These are phyloP conservation scores for Starmerella sirachaensis DNA, from an alignment of 805 yeast genomes.

Conservation along the genomic window DNA sequence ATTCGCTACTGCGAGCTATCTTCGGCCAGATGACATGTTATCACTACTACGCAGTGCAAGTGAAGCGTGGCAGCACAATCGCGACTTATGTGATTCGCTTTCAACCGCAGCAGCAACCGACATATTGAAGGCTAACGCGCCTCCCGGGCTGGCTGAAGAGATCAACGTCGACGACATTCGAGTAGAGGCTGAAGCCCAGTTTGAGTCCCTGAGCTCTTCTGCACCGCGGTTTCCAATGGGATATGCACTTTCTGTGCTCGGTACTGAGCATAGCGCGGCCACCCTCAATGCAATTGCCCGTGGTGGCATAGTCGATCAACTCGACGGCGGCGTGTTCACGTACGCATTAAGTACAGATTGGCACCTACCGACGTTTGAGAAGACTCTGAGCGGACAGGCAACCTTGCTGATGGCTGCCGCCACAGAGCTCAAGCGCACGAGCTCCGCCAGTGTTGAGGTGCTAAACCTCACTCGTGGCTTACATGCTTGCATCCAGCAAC, in stretches of 20 bases:
- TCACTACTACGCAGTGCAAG: conserved; percentile 26
- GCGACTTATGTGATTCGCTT: conserved; percentile 23
- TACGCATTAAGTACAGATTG: conserved; percentile 32
- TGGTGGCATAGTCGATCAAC: conserved; percentile 32
- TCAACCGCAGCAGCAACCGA: conserved; percentile 16
- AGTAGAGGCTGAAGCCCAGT: conserved; percentile 9
- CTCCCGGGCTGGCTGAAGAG: not conserved
- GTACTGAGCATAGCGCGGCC: conserved; percentile 20
- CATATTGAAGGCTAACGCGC: not conserved
- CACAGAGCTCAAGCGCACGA: conserved; percentile 6
- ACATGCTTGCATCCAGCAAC: conserved; percentile 6
- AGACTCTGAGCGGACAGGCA: conserved; percentile 32
- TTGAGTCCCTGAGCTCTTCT: conserved; percentile 3
- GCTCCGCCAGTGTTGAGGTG: conserved; percentile 1
- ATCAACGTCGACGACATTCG: conserved; percentile 1
- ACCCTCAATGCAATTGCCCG: conserved; percentile 26
- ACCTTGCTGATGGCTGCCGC: conserved; percentile 27
- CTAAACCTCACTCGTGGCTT: conserved; percentile 17
- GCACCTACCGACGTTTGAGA: conserved; percentile 33
- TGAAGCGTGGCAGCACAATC: conserved; percentile 26
- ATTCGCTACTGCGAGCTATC: conserved; percentile 31
- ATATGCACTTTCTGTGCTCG: conserved; percentile 12
- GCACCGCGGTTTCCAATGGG: conserved; percentile 31
- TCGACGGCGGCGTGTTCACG: conserved; percentile 30
- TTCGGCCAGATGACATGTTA: conserved; percentile 26